Evolutionary conservation across 257 asterid species (phyloP), one percentile per base, ranked within the genome.

Genomic region (Cordia subcordata): DNA sequence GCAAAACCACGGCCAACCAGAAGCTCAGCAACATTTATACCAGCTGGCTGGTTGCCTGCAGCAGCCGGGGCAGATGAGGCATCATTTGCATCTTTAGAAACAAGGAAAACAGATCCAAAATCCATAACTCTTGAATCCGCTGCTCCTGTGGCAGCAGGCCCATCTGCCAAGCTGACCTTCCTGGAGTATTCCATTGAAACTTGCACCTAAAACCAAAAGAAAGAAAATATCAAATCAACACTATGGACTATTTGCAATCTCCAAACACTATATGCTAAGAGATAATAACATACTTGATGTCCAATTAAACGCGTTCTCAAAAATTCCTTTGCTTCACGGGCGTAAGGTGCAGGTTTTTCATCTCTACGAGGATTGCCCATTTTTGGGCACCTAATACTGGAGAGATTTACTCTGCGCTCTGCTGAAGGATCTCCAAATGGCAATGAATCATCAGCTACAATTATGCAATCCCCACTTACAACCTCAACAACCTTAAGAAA

Each of bases 161-260:
- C 99, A 57, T 89, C 99, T 53, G 77, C 74, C 67, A 85, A 44
- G 72, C 59, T 57, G 47, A 92, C 88, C 79, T 89, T 93, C 72
- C 99, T 75, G 38, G 96, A 93, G 68, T 93, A 93, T 74, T 93
- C 99, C 99, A 93, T 89, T 1, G 95, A 85, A 73, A 89, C 97
- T 66, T 83, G 68, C 75, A 89, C 99, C 99, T 93, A 73, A 58
- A 58, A 42, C 14, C 2, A 42, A n/a, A 35, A 57, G 55, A 52
- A 56, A 23, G 16, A 13, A 49, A 58, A 57, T 22, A 51, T 57
- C 35, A 55, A 46, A 50, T 60, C 59, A 74, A 44, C n/a, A 63
- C 49, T 68, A 52, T 40, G 37, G 22, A 21, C 56, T 16, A 55
- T 49, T 49, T 23, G 10, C 53, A 51, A 19, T n/a, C 51, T 46